phyloP scores from a whole-genome alignment of 2,329 filamentous ascomycete genomes.

The Phyllosticta paracitricarpa region DNA sequence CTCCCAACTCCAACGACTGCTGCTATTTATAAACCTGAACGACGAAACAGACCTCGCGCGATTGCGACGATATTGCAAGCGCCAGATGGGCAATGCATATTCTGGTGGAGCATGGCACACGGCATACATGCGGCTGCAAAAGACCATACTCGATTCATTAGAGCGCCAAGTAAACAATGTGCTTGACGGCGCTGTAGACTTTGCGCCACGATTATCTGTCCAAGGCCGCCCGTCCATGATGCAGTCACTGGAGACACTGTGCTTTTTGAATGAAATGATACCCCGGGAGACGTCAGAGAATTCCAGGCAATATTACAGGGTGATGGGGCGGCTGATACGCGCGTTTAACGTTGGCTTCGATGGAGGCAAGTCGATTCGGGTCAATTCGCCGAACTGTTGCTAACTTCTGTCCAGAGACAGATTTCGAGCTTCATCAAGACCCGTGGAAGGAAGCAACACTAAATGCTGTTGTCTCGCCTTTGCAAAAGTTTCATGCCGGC shows the following conservation, averaged over 20 bases:
- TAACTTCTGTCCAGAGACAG: background rate
- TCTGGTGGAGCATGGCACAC: slow-evolving; percentile 28
- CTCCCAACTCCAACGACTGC: slow-evolving; percentile 31
- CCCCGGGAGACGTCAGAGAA: slow-evolving; percentile 25
- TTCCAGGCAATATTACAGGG: slow-evolving; percentile 22
- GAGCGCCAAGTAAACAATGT: slow-evolving; percentile 14
- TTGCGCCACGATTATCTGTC: slow-evolving; percentile 4
- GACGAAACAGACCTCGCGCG: slow-evolving; percentile 30
- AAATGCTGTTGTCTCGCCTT: slow-evolving; percentile 15
- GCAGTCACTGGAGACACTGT: slow-evolving; percentile 13
- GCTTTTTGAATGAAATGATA: slow-evolving; percentile 23
- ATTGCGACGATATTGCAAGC: slow-evolving; percentile 30
- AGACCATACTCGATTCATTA: slow-evolving; percentile 27
- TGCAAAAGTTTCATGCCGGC: slow-evolving; percentile 23
- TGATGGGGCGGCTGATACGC: background rate
- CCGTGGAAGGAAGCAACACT: background rate
- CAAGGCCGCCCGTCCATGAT: background rate
- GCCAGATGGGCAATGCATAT: slow-evolving; percentile 25
- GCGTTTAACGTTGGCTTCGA: background rate
- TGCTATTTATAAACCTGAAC: slow-evolving; percentile 33
- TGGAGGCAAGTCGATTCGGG: background rate
- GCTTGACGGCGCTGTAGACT: slow-evolving; percentile 12
- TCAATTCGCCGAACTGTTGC: background rate
- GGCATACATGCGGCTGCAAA: slow-evolving; percentile 33
- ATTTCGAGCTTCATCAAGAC: background rate